Evolutionary conservation across 2,329 filamentous ascomycete species (phyloP), one percentile per base, ranked within the genome.

Genomic region (Plectosphaerella cucumerina): DNA sequence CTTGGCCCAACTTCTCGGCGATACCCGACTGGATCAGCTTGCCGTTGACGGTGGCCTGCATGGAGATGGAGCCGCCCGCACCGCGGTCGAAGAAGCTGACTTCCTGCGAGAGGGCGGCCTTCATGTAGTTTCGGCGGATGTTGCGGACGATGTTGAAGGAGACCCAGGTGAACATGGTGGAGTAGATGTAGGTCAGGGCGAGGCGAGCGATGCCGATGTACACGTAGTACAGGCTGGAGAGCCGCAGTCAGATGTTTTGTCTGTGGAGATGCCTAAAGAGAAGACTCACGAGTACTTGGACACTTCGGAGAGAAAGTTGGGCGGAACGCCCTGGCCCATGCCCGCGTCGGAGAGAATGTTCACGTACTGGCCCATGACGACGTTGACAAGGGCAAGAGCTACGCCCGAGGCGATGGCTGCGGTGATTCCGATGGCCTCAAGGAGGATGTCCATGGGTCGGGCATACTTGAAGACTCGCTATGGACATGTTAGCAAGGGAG

Each of bases 81-180:
- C 63, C 64, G 31, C 61, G 62, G 56, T 80, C 77, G 53, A 77
- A 80, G 58, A 71, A 75, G 48, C 70, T 67, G 31, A 79, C 68
- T 48, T 78, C 74, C 53, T 80, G 75, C 8, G 74, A 64, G n/a
- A 83, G 65, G 2, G 77, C 70, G 34, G 71, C 65, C 23, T 73
- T 69, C 6, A 83, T 65, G 55, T 79, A 82, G 23, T 69, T 68
- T 34, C 71, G 68, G 8, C 80, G 67, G 31, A 73, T 62, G 33
- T 67, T 73, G 50, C 75, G 74, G 1, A 76, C 76, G 2, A 76
- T 75, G 6, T 75, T 67, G 47, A 74, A 74, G 1, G 77, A 76
- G 2, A 74, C 68, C 23, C 79, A 74, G 3, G 74, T 80, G 26
- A 81, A 60, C 47, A 67, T 62, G 2, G 64, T 58, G 23, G 69